Evolutionary conservation across 352 stramenopile genomes (phyloP), one percentile per base, ranked within the genome.

Genomic region (Blastocystis sp.): DNA sequence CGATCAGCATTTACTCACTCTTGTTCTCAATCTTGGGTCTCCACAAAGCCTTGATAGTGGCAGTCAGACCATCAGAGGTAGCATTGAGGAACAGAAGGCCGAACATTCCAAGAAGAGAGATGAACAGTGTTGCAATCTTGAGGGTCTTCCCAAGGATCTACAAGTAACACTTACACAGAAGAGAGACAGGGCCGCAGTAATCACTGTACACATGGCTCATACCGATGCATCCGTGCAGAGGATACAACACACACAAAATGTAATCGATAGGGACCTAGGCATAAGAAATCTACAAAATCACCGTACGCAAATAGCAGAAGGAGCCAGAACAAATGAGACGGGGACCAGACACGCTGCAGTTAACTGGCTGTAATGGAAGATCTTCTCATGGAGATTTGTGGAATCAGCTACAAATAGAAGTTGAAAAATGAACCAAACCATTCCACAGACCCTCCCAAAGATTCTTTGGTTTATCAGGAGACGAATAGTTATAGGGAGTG

Each of bases 371-470:
- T 87, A 87, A 45, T 87, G 76, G 76, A 87, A 87, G 47, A 87
- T 87, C 63, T 87, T 87, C 63, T 87, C 54, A 39, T 87, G 53
- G 54, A 87, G 63, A 76, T 87, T 87, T 43, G 76, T 76, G 63
- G 39, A 59, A 87, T 87, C 76, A 41, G 37, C 70, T 80, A 39
- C 45, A 45, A 64, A 39, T 80, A 34, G 64, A 23, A 3, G 6
- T 7, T 18, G 41, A 15, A 18, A 26, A 39, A 1, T 23, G 15
- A 62, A 8, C 15, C 6, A 64, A 63, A 87, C 76, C 73, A 45
- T 87, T 87, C 76, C 76, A 87, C 11, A 87, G 76, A 70, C 76
- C 76, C 26, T 75, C 76, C 76, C 76, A 87, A 76, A 87, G 76
- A 47, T 73, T 76, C 47, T 41, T 53, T 29, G 76, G 76, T 56